Conservation (phyloP, 495 filamentous ascomycete species). For the Usnea hakonensis region DNA sequence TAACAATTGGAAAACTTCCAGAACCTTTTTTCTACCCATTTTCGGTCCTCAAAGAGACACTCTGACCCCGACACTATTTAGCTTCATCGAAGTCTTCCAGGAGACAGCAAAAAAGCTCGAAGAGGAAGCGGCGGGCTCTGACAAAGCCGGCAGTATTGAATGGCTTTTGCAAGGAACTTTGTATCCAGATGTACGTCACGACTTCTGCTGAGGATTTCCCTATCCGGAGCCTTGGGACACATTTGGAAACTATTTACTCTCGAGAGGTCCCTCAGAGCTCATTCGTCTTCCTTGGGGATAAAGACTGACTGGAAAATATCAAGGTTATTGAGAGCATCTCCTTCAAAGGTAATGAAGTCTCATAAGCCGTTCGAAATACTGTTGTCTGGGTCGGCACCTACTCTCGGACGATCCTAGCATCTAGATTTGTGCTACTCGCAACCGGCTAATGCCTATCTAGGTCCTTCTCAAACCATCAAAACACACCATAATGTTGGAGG, state of each 20-base stretch:
- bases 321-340: constrained; percentile 18
- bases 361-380: neutral
- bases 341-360: constrained; percentile 5
- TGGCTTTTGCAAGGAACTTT: constrained; percentile 83
- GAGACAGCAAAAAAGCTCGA: constrained; percentile 70
- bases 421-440: neutral
- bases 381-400: neutral
- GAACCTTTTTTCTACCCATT: no score
- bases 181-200: constrained; percentile 47
- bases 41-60: no score
- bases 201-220: no score
- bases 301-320: no score
- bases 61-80: no score
- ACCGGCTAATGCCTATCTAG: constrained; percentile 47
- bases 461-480: constrained; percentile 75
- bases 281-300: no score
- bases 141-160: constrained; percentile 60
- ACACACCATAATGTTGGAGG: constrained; percentile 75
- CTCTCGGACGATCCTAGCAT: neutral
- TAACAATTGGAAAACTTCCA: no score
- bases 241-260: no score
- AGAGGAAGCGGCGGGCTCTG: constrained; percentile 51
- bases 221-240: no score
- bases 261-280: no score
- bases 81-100: constrained; percentile 88